Base-by-base conservation (phyloP, 768 basidiomycete species). In the Termitomyces sp. region DNA sequence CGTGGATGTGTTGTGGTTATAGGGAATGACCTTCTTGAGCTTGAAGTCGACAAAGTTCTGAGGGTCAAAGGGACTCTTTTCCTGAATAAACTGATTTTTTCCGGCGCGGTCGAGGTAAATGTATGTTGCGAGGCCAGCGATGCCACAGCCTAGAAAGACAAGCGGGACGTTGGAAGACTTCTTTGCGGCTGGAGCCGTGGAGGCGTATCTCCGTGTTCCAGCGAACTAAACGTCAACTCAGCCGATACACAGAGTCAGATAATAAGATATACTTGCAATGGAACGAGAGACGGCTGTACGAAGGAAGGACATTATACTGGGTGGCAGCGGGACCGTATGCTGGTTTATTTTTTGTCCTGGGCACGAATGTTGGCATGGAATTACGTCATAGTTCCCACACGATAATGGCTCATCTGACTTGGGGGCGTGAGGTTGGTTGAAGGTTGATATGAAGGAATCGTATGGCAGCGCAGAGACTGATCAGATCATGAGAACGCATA, bases 1-100 rank as follows among this genome's bases (percentile, higher is more conserved):
- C 85, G 81, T 84, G 33, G 91, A 78, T 14, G 93, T 89, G 74
- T 98, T 97, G 81, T 98, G 89, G 82, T 97, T 98, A 79, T 96
- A 97, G 0, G 87, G 87, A 59, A 85, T 74, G 59, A 92, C 71
- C 66, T 85, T 83, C 71, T 89, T 89, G 65, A 98, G 83, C 68
- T 85, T 86, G 72, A 97, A 88, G 68, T 92, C 84, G 51, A 85
- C 71, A 66, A 87, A 92, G 62, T 86, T 83, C 57, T 90, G 74
- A 8, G 90, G 82, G 68, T 90, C 87, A 26, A 94, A 79, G 13
- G 87, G 83, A 62, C 86, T 88, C 68, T 83, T 86, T 67, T 83
- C 75, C 60, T 80, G 81, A 67, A 71, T 74, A 63, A 49, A 64
- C 5, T 57, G 65, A 9, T 46, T 43, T 36, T 59, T 65, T 58